Percentiles rank a stretch among this genome's conserved stretches.
phyloP scores from a whole-genome alignment of 2,329 filamentous ascomycete species.

The Bipolaris cookei region DNA sequence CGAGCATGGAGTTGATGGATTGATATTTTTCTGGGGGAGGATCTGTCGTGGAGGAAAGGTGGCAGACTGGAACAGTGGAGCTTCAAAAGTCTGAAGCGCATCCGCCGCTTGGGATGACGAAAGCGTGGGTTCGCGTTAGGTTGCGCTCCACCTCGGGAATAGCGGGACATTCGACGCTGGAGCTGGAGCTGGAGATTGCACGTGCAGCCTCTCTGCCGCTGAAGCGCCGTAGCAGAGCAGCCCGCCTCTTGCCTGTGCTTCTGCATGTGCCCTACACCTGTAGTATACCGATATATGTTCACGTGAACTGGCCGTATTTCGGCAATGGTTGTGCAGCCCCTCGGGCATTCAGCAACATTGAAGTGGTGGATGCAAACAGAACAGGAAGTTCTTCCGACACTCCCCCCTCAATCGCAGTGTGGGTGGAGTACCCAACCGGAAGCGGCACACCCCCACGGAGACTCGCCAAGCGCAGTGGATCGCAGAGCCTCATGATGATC shows the following conservation, averaged over 20 bases:
- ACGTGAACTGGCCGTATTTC: constrained; percentile 3
- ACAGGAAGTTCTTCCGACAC: constrained; percentile 6
- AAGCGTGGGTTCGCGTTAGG: constrained; percentile 15
- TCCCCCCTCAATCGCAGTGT: not conserved
- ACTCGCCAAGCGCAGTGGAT: constrained; percentile 13
- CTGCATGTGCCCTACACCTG: not conserved
- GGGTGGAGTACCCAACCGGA: constrained; percentile 9
- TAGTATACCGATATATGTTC: not conserved
- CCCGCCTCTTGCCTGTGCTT: constrained; percentile 1
- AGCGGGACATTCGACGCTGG: constrained; percentile 9
- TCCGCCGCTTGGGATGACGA: constrained; percentile 18
- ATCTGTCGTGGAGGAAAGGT: constrained; percentile 9
- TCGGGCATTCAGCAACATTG: not conserved
- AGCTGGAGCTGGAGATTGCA: not conserved
- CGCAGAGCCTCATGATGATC: constrained; percentile 24
- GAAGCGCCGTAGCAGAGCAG: constrained; percentile 6
- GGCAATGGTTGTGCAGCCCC: constrained; percentile 1
- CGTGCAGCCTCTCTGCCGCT: constrained; percentile 3
- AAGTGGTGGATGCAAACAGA: not conserved
- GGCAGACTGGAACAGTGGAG: constrained; percentile 21
- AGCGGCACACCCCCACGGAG: constrained; percentile 13
- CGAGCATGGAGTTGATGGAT: constrained; percentile 18
- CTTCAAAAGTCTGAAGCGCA: constrained; percentile 26
- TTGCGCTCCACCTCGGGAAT: constrained; percentile 22
- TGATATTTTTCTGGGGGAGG: constrained; percentile 22